Evolutionary conservation across 192 early-diverging fungal species (phyloP), one percentile per base, ranked within the genome.

Genomic region (Kickxella alabastrina): DNA sequence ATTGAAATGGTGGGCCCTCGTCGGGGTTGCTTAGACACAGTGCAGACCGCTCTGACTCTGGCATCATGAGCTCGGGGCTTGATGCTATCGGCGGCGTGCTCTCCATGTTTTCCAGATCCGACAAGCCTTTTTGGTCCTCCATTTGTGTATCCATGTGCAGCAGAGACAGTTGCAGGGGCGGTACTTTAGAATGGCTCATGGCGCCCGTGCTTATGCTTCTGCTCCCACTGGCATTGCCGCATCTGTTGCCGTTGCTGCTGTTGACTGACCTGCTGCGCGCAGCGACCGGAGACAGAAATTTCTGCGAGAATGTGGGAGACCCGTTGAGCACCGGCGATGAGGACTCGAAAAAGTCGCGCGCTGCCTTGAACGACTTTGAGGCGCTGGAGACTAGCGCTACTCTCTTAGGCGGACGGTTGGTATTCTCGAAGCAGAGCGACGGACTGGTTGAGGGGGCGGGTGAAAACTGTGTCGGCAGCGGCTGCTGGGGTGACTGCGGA

Each of bases 341-440:
- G 6, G 31, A 29, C 45, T 48, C 45, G n/a, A 48, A 48, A 10
- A 48, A 15, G 4, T 32, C 17, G 15, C 28, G 31, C 2, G 45
- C 31, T 3, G 27, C 29, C 45, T 48, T 22, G 49, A 50, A 50
- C 6, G 49, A 50, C 14, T 38, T 50, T 5, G 49, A 50, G 12
- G 49, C 49, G 10, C 49, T 32, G 6, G 49, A 37, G 10, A 50
- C n/a, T 4, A 36, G 49, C 36, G 24, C 21, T 1, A 15, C 21
- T 22, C 23, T 50, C 12, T 26, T 50, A 0, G n/a, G n/a, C n/a
- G n/a, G n/a, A n/a, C n/a, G n/a, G n/a, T n/a, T n/a, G 21, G 35
- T 22, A 8, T 6, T 2, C 19, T 13, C 26, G 13, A 18, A 22
- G 35, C 36, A 23, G 49, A 25, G 24, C 3, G 45, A 26, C 19